These are phyloP conservation scores for Lentinula raphanica DNA, from an alignment of 768 basidiomycete species.

Conservation along the genomic window DNA sequence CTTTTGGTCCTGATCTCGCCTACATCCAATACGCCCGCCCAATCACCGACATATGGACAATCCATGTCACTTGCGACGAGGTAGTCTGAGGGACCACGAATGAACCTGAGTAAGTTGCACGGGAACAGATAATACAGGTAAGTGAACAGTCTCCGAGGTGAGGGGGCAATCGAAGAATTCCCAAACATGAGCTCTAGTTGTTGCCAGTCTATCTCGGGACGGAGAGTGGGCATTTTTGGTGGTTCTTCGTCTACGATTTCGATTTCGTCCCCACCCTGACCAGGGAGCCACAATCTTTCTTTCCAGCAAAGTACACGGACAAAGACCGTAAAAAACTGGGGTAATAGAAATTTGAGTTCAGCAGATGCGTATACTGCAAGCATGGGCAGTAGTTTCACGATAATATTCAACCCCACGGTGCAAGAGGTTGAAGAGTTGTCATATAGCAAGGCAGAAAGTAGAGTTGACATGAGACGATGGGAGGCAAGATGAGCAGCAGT, in stretches of 20 bases:
- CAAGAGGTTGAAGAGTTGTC: conserved; percentile 74
- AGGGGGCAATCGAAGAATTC: conserved; percentile 47
- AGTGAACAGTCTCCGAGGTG: conserved; percentile 65
- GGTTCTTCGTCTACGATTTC: conserved; percentile 28
- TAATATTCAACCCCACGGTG: conserved; percentile 54
- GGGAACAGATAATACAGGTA: conserved; percentile 88
- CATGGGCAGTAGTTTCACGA: conserved; percentile 71
- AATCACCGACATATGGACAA: conserved; percentile 62
- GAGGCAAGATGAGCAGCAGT: conserved; percentile 46
- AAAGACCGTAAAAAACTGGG: conserved; percentile 60
- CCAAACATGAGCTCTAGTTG: conserved; percentile 59
- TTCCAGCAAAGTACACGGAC: conserved; percentile 76
- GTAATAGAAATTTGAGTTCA: conserved; percentile 54
- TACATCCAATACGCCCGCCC: conserved; percentile 67
- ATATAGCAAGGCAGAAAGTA: conserved; percentile 64
- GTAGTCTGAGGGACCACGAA: conserved; percentile 64
- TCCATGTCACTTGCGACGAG: conserved; percentile 44
- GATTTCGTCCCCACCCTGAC: conserved; percentile 2
- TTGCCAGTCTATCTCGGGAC: conserved; percentile 62
- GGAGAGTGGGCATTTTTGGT: conserved; percentile 34
- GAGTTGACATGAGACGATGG: conserved; percentile 58
- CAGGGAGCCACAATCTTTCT: conserved; percentile 30
- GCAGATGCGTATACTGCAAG: conserved; percentile 60
- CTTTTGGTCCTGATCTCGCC: conserved; percentile 65
- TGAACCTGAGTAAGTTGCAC: conserved; percentile 78